Percentiles rank a stretch among this genome's conserved stretches.
Evolutionary conservation across 169 alveolate species (phyloP).

Genomic region (Eimeria tenella): DNA sequence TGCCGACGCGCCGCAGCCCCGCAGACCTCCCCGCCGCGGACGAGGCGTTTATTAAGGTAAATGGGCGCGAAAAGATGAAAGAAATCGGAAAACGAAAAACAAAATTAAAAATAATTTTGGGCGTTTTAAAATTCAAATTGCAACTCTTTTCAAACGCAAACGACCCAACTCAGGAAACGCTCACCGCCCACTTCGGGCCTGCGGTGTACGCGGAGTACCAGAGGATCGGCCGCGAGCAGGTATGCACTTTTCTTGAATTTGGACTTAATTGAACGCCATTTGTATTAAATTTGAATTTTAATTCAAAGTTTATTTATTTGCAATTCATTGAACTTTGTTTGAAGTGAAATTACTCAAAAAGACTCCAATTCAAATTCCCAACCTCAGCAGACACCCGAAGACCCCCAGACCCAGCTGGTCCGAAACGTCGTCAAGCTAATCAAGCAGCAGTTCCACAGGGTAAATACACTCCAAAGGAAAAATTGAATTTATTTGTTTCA

Average conservation of each 20-base stretch:
- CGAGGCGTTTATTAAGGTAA: conserved; percentile 29
- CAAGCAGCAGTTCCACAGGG: conserved; percentile 77
- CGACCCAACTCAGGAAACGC: not conserved
- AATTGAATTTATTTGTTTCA: too few relatives aligned
- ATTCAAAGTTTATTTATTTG: not conserved
- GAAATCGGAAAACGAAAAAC: not conserved
- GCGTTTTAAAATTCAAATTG: not conserved
- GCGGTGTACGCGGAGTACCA: conserved; percentile 25
- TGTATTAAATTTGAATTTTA: not conserved
- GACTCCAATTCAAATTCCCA: not conserved
- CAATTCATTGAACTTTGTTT: not conserved
- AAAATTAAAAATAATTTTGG: not conserved
- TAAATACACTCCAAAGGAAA: not conserved
- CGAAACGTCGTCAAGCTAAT: conserved; percentile 13
- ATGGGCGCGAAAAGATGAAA: not conserved
- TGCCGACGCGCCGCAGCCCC: not conserved
- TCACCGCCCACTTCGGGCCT: conserved; percentile 70
- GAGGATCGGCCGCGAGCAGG: not conserved
- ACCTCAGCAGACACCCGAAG: not conserved
- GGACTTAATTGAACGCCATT: not conserved
- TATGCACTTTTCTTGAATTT: not conserved
- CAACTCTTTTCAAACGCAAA: not conserved
- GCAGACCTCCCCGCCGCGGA: conserved; percentile 11
- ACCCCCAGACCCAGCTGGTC: not conserved
- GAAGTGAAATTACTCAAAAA: not conserved